Evolutionary conservation across 306 rosid species (phyloP).

Genomic region (Rosa persica): DNA sequence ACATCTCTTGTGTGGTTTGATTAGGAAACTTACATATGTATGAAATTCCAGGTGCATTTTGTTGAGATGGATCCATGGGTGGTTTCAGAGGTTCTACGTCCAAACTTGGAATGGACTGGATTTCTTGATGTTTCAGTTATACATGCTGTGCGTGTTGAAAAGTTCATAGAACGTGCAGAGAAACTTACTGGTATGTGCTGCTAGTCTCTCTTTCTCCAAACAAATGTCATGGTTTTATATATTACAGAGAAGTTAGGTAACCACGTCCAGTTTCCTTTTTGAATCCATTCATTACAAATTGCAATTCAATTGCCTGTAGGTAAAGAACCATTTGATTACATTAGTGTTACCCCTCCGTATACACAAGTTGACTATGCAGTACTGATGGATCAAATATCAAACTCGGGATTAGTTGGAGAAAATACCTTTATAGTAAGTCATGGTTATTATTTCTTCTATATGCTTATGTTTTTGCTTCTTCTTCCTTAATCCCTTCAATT

Average conservation of each 20-base stretch:
- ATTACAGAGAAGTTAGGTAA: not conserved
- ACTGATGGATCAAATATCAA: constrained; percentile 73
- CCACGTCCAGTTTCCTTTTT: not conserved
- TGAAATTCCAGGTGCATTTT: constrained; percentile 72
- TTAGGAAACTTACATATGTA: not conserved
- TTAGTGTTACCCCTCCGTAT: constrained; percentile 95
- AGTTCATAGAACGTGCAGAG: constrained; percentile 72
- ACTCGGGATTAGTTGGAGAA: constrained; percentile 68
- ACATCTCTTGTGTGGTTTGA: not conserved
- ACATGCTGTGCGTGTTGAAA: constrained; percentile 77
- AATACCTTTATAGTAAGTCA: constrained; percentile 73
- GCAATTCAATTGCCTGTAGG: constrained; percentile 43
- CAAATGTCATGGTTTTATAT: not conserved
- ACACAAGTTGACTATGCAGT: constrained; percentile 75
- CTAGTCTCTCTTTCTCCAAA: constrained; percentile 17
- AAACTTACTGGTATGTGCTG: constrained; percentile 60
- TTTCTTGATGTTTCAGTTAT: constrained; percentile 79
- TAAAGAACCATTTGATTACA: constrained; percentile 74
- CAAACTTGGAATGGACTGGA: constrained; percentile 82
- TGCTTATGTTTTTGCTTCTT: constrained; percentile 18
- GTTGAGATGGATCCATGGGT: constrained; percentile 99
- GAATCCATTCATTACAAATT: not conserved
- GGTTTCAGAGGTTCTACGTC: constrained; percentile 73
- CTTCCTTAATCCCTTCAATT: constrained; percentile 14
- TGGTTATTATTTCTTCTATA: constrained; percentile 22